Conservation (phyloP, 305 asterid species). For the Solanum hybrid region DNA sequence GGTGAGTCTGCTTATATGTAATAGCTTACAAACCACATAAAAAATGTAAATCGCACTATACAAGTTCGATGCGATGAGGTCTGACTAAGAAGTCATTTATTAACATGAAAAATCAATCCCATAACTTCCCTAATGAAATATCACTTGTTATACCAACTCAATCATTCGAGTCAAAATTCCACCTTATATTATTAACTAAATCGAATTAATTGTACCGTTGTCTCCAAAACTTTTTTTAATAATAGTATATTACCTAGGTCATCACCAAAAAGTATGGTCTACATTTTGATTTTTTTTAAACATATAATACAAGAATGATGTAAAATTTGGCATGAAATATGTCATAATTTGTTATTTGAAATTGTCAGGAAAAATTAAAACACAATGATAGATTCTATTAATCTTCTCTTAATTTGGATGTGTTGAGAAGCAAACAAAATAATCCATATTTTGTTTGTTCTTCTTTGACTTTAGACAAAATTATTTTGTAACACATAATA, state of each 20-base stretch:
- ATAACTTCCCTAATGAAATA: neutral
- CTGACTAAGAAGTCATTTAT: neutral
- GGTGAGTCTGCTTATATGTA: neutral
- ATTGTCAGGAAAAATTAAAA: neutral
- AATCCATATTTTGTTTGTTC: neutral
- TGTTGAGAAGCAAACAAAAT: constrained; percentile 1
- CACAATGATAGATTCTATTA: neutral
- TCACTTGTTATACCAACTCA: neutral
- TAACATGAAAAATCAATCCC: neutral
- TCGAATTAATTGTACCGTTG: neutral
- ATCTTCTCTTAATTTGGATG: neutral
- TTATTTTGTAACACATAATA: constrained; percentile 7
- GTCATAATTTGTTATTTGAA: neutral
- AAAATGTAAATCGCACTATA: fast-evolving
- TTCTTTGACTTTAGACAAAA: neutral
- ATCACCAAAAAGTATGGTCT: neutral
- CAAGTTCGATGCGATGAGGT: neutral
- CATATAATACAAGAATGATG: neutral
- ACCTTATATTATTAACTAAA: neutral
- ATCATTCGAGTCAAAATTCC: neutral
- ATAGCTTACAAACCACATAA: neutral
- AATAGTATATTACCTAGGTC: neutral
- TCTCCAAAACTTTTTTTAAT: neutral
- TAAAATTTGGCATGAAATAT: neutral
- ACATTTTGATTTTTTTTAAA: neutral